phyloP scores from a whole-genome alignment of 208 protist genomes.

The Endotrypanum monterogeii region DNA sequence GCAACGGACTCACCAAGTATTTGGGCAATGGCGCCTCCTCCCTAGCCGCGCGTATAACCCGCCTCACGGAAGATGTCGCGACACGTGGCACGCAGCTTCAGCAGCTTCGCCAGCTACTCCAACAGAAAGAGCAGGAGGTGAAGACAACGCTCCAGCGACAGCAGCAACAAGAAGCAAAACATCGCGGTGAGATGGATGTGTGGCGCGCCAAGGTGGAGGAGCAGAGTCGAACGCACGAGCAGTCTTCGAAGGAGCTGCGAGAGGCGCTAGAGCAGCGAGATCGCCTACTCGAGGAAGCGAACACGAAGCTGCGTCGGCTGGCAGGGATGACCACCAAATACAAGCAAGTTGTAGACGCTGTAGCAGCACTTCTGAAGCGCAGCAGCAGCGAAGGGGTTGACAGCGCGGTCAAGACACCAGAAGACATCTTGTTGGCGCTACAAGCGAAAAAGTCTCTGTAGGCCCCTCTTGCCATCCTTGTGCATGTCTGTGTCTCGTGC shows the following conservation, averaged over 20 bases:
- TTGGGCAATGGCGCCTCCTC: conserved; percentile 28
- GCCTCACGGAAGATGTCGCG: conserved; percentile 35
- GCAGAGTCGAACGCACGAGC: conserved; percentile 47
- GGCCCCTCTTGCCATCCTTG: not conserved
- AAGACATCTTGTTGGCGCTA: conserved; percentile 49
- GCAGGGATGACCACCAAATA: conserved; percentile 55
- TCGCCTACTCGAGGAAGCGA: conserved; percentile 46
- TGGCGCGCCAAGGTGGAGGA: conserved; percentile 55
- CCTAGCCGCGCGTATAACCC: conserved; percentile 27
- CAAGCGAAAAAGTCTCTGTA: conserved; percentile 24
- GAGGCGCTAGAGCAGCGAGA: conserved; percentile 39
- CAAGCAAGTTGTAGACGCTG: conserved; percentile 36
- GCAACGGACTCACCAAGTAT: conserved; percentile 5
- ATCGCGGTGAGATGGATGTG: conserved; percentile 43
- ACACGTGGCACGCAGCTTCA: conserved; percentile 36
- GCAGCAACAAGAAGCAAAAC: conserved; percentile 41
- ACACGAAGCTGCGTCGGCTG: conserved; percentile 52
- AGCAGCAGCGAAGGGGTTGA: not conserved
- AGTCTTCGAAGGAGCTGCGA: conserved; percentile 32
- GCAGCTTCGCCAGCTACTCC: conserved; percentile 57
- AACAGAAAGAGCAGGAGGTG: conserved; percentile 63
- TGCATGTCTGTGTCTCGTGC: not conserved
- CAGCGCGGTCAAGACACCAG: conserved; percentile 27
- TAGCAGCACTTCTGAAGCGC: conserved; percentile 18
- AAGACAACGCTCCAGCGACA: conserved; percentile 48